Conservation (phyloP, 495 filamentous ascomycete species). For the Xylaria bambusicola region DNA sequence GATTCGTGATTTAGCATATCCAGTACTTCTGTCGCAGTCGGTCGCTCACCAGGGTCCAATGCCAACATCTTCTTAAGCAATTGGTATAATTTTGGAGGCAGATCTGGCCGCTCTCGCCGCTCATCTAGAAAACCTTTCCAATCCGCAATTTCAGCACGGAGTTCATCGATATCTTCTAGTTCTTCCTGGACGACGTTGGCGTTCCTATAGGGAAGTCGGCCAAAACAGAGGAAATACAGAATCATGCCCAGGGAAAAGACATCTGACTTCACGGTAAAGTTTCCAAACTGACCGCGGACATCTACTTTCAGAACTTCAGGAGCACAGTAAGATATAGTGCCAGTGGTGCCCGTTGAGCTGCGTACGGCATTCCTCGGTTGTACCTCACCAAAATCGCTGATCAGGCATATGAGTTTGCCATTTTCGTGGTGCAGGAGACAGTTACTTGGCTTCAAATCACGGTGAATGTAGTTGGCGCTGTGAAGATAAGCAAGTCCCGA, state of each 20-base stretch:
- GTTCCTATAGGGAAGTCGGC: conserved; percentile 77
- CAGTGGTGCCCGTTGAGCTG: conserved; percentile 88
- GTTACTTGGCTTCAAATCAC: conserved; percentile 94
- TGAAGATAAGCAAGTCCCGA: conserved; percentile 90
- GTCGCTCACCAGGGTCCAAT: conserved; percentile 73
- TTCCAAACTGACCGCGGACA: conserved; percentile 71
- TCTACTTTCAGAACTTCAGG: conserved; percentile 84
- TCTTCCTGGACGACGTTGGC: conserved; percentile 89
- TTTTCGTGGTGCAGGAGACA: conserved; percentile 83
- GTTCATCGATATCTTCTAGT: conserved; percentile 84
- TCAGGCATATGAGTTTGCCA: conserved; percentile 71
- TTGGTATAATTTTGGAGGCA: conserved; percentile 84
- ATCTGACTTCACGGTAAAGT: conserved; percentile 95
- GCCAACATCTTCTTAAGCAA: conserved; percentile 79
- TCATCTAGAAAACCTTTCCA: conserved; percentile 88
- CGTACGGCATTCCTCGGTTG: conserved; percentile 77
- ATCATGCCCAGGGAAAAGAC: conserved; percentile 98
- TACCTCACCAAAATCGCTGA: conserved; percentile 97
- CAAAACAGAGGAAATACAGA: conserved; percentile 95
- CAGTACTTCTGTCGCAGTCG: conserved; percentile 87
- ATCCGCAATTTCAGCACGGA: conserved; percentile 81
- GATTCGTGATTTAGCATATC: conserved; percentile 72
- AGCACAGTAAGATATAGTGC: conserved; percentile 96
- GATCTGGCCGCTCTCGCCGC: conserved; percentile 69
- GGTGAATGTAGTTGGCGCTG: conserved; percentile 90